These are phyloP conservation scores for Daldinia vernicosa DNA, from an alignment of 495 filamentous ascomycete species.

Conservation along the genomic window DNA sequence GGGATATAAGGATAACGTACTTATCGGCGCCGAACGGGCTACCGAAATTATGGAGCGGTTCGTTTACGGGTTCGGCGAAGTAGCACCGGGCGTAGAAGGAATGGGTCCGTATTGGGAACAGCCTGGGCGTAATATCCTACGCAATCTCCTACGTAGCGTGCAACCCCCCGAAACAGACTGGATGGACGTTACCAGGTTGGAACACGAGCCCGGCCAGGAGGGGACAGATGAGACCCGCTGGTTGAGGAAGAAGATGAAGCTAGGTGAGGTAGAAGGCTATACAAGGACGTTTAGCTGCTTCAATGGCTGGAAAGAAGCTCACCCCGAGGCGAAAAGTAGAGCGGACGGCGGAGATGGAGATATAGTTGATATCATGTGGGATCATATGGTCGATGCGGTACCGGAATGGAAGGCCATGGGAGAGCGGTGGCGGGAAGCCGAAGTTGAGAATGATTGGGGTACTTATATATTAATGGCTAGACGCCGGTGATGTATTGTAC, in stretches of 20 bases:
- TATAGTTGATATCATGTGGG: conserved; percentile 65
- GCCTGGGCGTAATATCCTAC: conserved; percentile 64
- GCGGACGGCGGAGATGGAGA: conserved; percentile 61
- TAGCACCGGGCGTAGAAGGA: conserved; percentile 55
- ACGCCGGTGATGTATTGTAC: conserved; percentile 46
- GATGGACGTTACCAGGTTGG: conserved; percentile 60
- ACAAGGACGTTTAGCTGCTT: conserved; percentile 64
- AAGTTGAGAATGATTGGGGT: conserved; percentile 64
- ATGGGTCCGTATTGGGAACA: conserved; percentile 69
- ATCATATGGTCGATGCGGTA: conserved; percentile 57
- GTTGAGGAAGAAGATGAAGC: conserved; percentile 60
- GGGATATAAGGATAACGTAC: conserved; percentile 69
- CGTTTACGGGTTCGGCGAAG: conserved; percentile 53
- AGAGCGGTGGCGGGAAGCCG: conserved; percentile 57
- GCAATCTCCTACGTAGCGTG: conserved; percentile 58
- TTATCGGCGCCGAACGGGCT: conserved; percentile 59
- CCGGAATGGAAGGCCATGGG: conserved; percentile 60
- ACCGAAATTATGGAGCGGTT: conserved; percentile 58
- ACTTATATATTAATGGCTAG: conserved; percentile 63
- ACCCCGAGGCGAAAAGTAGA: conserved; percentile 56
- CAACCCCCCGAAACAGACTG: conserved; percentile 60
- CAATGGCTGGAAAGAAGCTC: conserved; percentile 62
- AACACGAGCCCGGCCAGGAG: conserved; percentile 63
- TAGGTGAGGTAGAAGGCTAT: conserved; percentile 66
- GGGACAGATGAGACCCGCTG: conserved; percentile 59